These are phyloP conservation scores for Gamarada debralockiae DNA, from an alignment of 495 filamentous ascomycete genomes.

Conservation along the genomic window DNA sequence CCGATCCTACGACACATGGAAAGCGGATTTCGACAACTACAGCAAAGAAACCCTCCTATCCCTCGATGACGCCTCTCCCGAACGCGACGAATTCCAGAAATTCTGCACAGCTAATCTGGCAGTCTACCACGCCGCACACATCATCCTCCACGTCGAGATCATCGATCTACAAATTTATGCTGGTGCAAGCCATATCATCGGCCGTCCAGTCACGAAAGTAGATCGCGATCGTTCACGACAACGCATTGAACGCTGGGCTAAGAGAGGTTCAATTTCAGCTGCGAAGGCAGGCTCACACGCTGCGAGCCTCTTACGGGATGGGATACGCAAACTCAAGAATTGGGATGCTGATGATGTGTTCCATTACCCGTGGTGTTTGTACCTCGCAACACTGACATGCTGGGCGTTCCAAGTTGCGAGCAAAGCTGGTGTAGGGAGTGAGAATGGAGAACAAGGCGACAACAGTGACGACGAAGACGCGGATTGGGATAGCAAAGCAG, in stretches of 20 bases:
- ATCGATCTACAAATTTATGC: constrained; percentile 53
- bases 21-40: constrained; percentile 47
- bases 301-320: constrained; percentile 40
- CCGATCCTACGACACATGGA: constrained; percentile 50
- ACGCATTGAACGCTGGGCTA: constrained; percentile 31
- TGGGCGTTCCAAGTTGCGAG: constrained; percentile 41
- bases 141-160: constrained; percentile 48
- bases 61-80: constrained; percentile 18
- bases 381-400: constrained; percentile 47
- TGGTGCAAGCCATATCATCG: constrained; percentile 47
- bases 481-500: constrained; percentile 36
- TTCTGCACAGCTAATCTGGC: constrained; percentile 39
- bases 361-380: constrained; percentile 55
- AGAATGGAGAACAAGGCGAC: constrained; percentile 11
- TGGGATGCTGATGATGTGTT: constrained; percentile 48
- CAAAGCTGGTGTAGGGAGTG: constrained; percentile 1
- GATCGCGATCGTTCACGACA: constrained; percentile 40
- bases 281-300: constrained; percentile 42
- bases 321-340: constrained; percentile 42
- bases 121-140: constrained; percentile 47
- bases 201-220: constrained; percentile 36
- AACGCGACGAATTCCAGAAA: constrained; percentile 32
- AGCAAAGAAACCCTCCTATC: constrained; percentile 33
- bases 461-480: constrained; percentile 28
- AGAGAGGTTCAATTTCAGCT: constrained; percentile 23